phyloP scores from a whole-genome alignment of 192 early-diverging fungal species.

The Backusella psychrophila region DNA sequence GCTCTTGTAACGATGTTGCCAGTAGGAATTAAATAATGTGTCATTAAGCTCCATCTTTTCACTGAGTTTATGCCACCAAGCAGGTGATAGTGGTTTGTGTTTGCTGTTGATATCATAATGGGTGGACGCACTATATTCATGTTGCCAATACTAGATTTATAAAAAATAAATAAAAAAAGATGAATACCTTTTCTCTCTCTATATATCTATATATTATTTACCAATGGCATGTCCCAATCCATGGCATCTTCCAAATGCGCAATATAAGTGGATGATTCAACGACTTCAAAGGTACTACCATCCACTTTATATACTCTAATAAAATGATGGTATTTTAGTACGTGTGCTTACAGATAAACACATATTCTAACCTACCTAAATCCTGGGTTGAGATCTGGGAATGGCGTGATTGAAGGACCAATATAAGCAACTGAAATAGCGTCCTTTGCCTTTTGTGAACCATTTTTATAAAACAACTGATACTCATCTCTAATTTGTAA shows the following conservation, averaged over 20 bases:
- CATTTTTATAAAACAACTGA: constrained; percentile 46
- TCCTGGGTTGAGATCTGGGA: constrained; percentile 48
- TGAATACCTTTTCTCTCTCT: no score
- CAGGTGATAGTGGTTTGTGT: constrained; percentile 36
- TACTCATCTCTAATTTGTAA: constrained; percentile 41
- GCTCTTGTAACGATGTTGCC: constrained; percentile 38
- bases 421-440: constrained; percentile 49
- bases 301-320: constrained; percentile 52
- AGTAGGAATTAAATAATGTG: constrained; percentile 39
- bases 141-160: constrained; percentile 37
- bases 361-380: constrained; percentile 33
- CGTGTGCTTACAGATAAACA: neutral
- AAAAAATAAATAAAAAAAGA: neutral
- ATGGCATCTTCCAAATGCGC: constrained; percentile 41
- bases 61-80: constrained; percentile 56
- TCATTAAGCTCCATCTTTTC: constrained; percentile 34
- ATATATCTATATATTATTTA: neutral
- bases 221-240: constrained; percentile 33
- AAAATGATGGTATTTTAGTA: neutral
- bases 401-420: constrained; percentile 51
- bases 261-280: constrained; percentile 51
- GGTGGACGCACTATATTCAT: constrained; percentile 46
- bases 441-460: constrained; percentile 27
- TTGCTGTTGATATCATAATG: constrained; percentile 23
- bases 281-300: constrained; percentile 46